Base-by-base conservation (phyloP, 1,139 yeast genomes). In the Spencermartinsiella ligniputridi region DNA sequence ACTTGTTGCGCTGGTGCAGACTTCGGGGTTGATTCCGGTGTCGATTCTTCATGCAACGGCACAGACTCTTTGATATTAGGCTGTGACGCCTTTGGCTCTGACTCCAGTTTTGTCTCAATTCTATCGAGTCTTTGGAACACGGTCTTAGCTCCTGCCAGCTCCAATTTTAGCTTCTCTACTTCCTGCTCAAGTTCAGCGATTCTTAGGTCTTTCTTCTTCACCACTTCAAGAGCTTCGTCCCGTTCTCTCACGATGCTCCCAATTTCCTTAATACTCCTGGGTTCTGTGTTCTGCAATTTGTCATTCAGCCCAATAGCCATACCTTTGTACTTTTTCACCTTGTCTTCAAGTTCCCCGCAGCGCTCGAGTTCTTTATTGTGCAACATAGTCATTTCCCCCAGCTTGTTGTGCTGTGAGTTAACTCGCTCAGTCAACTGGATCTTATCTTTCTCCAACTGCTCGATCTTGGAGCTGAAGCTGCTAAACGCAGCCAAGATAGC, bases 401-500 rank as follows among this genome's bases (percentile, higher is more conserved):
- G 37, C 35, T 55, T 50, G 29, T 40, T 41, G 30, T 52, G 50
- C 29, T 50, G 43, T 8, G 44, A 34, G 15, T 40, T 42, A 12
- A 48, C 41, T 9, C 46, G 39, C 3, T 37, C 43, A 37, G 43
- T 41, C 22, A 51, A 44, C 3, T 43, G 39, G 11, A 40, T 32
- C 39, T 52, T 55, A 34, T 52, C 53, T 3, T 44, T 44, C 41
- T 55, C 56, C 13, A 57, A 50, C 38, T 50, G 51, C 17, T 52
- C 53, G 15, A 56, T 51, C 32, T 52, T 54, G 24, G 53, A 41
- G 46, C 53, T 55, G 39, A 56, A 57, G 39, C 55, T 53, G 21
- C 53, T 49, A 35, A 57, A 52, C 5, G 60, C 60, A 3, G 58
- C 48, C 33, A 56, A 54, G 20, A 57, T 39, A 3, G 61, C 61